A percentile compares a stretch with the other conserved stretches of the same genome.
Evolutionary conservation across 2,329 filamentous ascomycete genomes (phyloP).

Genomic region (Sarocladium kiliense): DNA sequence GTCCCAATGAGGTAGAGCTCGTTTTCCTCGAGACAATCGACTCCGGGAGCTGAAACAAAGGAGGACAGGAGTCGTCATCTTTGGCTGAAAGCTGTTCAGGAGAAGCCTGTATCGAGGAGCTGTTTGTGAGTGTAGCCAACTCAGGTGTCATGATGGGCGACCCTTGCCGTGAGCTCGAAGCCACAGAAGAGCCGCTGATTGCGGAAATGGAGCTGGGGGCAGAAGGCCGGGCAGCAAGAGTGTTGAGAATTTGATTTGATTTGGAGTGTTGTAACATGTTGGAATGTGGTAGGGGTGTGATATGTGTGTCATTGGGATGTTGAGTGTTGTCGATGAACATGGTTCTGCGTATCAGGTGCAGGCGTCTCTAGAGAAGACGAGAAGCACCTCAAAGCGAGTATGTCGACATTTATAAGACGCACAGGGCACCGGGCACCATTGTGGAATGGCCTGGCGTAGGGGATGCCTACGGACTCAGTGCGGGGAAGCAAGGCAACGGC

Average conservation of each 20-base stretch:
- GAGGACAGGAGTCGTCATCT: conserved; percentile 45
- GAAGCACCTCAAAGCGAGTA: conserved; percentile 24
- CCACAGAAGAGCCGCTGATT: conserved; percentile 50
- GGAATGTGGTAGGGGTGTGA: conserved; percentile 22
- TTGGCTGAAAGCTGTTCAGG: conserved; percentile 57
- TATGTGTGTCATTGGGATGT: conserved; percentile 19
- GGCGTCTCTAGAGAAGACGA: conserved; percentile 7
- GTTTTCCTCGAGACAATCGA: conserved; percentile 58
- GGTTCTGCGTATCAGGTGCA: neutral
- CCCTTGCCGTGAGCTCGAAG: conserved; percentile 48
- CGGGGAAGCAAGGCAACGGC: conserved; percentile 6
- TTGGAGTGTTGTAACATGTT: conserved; percentile 37
- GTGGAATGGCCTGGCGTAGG: conserved; percentile 5
- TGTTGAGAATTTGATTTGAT: conserved; percentile 35
- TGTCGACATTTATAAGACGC: conserved; percentile 32
- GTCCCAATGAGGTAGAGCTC: conserved; percentile 59
- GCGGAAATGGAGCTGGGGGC: conserved; percentile 44
- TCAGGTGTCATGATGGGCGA: conserved; percentile 56
- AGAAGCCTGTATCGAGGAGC: conserved; percentile 61
- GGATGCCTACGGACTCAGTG: neutral
- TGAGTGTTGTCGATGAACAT: conserved; percentile 13
- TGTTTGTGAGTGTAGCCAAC: conserved; percentile 46
- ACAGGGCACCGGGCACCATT: conserved; percentile 5
- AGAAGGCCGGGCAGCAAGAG: conserved; percentile 26
- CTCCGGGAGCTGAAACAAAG: conserved; percentile 67